These are phyloP conservation scores for Leptosphaerulina australis DNA, from an alignment of 2,329 filamentous ascomycete genomes.

Conservation along the genomic window DNA sequence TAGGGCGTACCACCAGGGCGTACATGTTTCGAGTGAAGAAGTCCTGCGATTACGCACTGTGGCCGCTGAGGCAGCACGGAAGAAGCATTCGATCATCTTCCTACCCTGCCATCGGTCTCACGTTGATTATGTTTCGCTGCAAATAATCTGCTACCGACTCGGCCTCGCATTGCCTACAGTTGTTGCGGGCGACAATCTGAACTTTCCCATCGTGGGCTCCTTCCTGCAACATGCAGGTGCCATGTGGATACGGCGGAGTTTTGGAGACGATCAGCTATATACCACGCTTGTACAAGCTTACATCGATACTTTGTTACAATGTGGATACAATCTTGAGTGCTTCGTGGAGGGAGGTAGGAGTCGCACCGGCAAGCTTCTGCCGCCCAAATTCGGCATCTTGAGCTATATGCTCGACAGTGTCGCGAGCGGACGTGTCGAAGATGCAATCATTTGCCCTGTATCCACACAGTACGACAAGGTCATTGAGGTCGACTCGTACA, in stretches of 20 bases:
- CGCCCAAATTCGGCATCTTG: slow-evolving; percentile 94
- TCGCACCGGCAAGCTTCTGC: slow-evolving; percentile 88
- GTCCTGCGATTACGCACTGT: slow-evolving; percentile 81
- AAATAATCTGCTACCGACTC: slow-evolving; percentile 92
- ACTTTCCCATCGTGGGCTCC: slow-evolving; percentile 85
- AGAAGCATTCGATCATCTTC: slow-evolving; percentile 96
- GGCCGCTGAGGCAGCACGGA: slow-evolving; percentile 78
- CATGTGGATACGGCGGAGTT: slow-evolving; percentile 93
- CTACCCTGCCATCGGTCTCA: slow-evolving; percentile 93
- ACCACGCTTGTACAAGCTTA: slow-evolving; percentile 93
- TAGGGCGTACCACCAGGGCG: slow-evolving; percentile 93
- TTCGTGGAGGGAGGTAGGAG: slow-evolving; percentile 98
- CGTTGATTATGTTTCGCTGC: slow-evolving; percentile 93
- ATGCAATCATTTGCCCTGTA: slow-evolving; percentile 92
- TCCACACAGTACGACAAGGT: slow-evolving; percentile 99
- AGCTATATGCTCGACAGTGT: slow-evolving; percentile 91
- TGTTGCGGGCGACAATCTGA: slow-evolving; percentile 94
- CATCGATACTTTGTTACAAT: slow-evolving; percentile 87
- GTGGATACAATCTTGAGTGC: slow-evolving; percentile 94
- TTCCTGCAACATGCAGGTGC: slow-evolving; percentile 95
- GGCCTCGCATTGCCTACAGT: slow-evolving; percentile 89
- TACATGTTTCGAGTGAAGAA: slow-evolving; percentile 95
- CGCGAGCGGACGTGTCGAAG: slow-evolving; percentile 82
- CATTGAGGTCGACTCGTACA: slow-evolving; percentile 90
- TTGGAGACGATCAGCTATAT: slow-evolving; percentile 91